Evolutionary conservation across 2,329 filamentous ascomycete species (phyloP), one percentile per base, ranked within the genome.

Genomic region (Cordyceps cicadae): DNA sequence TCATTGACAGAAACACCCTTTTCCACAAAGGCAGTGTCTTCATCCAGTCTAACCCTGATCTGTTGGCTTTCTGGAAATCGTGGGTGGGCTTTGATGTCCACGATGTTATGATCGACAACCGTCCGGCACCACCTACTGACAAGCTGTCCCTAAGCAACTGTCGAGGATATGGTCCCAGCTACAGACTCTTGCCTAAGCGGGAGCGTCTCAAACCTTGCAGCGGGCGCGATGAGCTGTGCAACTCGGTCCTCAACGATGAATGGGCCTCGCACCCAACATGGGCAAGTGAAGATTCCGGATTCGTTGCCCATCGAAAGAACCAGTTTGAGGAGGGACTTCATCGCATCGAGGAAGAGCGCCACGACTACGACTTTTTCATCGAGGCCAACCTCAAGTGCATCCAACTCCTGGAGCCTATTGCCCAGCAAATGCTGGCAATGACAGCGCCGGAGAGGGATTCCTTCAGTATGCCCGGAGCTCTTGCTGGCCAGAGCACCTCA

Each of bases 241-340:
- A 90, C 66, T 87, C 88, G 26, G 93, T 99, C 0, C 80, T 99
- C 59, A 99, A 99, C 66, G 94, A 99, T 67, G 90, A 97, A 66
- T 99, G 94, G 94, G 94, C 94, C 2, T 97, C 93, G 29, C 94
- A 99, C 75, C 94, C 94, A 3, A 99, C 94, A 0, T 99, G 94
- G 94, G 94, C 93, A 1, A 97, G 93, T 1, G 94, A 99, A 74
- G 94, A 99, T 70, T 96, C 90, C 50, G 94, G 94, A 0, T 99
- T 99, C 68, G 93, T 99, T 62, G 94, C 94, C 14, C 94, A 99
- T 75, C 86, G 93, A 64, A 99, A 99, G 82, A 99, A 99, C 68
- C 85, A 88, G 59, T 96, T 89, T 65, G 94, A 99, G 72, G 94
- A 99, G 73, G 89, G 89, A 37, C 84, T 99, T 9, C 94, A 99